These are phyloP conservation scores for Dendrothele bispora DNA, from an alignment of 768 basidiomycete genomes.

Conservation along the genomic window DNA sequence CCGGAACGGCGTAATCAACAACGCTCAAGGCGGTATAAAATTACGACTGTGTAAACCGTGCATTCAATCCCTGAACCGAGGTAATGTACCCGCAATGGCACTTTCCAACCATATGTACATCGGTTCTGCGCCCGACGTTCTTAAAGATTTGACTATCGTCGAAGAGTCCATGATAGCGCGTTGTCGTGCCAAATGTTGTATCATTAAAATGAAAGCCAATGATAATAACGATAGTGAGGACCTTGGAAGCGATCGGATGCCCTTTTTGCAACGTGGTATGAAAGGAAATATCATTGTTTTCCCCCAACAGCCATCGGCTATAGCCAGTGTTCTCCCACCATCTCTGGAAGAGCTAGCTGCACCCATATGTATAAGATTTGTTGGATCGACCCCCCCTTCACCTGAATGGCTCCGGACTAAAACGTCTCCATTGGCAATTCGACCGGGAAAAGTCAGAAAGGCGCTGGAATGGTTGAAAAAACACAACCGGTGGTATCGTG, in stretches of 20 bases:
- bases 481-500: conserved; percentile 33
- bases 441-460: conserved; percentile 24
- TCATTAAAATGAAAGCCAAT: conserved; percentile 33
- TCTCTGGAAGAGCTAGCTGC: conserved; percentile 30
- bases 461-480: conserved; percentile 36
- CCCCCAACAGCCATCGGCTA: conserved; percentile 30
- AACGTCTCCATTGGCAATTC: conserved; percentile 34
- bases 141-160: conserved; percentile 31
- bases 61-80: conserved; percentile 12
- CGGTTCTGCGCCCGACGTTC: conserved; percentile 26
- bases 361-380: conserved; percentile 39
- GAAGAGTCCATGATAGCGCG: conserved; percentile 40
- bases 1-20: too few relatives aligned
- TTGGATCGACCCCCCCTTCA: conserved; percentile 28
- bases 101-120: conserved; percentile 32
- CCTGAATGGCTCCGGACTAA: conserved; percentile 30
- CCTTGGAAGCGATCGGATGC: not conserved
- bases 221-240: too few relatives aligned
- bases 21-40: too few relatives aligned
- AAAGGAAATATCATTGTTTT: conserved; percentile 42
- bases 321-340: conserved; percentile 33
- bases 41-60: conserved; percentile 27
- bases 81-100: too few relatives aligned
- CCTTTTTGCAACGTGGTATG: conserved; percentile 28
- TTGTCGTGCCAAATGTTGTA: conserved; percentile 34